Percentiles rank a stretch among this genome's conserved stretches.
These are phyloP conservation scores for Erysimum cheiranthoides DNA, from an alignment of 345 rosid species.

Conservation along the genomic window DNA sequence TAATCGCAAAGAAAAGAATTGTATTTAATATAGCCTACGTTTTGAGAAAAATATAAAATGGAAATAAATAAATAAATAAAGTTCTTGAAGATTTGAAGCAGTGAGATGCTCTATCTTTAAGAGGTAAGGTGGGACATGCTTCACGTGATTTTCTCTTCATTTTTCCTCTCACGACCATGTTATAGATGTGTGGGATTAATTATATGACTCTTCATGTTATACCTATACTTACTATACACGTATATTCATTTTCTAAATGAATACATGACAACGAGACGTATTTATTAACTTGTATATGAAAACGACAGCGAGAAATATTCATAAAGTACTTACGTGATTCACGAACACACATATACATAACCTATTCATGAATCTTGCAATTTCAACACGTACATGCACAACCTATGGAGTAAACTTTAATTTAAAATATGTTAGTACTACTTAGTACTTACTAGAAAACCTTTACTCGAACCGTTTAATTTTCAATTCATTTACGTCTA, in stretches of 20 bases:
- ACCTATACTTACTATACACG: conserved; percentile 34
- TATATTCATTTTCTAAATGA: conserved; percentile 8
- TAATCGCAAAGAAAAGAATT: conserved; percentile 62
- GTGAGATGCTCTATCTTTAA: conserved; percentile 61
- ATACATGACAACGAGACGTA: conserved; percentile 34
- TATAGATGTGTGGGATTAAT: conserved; percentile 25
- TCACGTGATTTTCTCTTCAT: conserved; percentile 77
- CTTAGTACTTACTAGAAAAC: neutral
- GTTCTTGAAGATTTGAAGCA: conserved; percentile 36
- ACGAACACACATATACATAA: conserved; percentile 21
- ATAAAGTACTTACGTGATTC: conserved; percentile 16
- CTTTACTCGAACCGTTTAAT: neutral
- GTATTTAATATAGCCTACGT: conserved; percentile 29
- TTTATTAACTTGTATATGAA: conserved; percentile 20
- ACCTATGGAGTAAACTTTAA: neutral
- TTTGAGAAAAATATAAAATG: neutral
- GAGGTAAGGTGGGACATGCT: conserved; percentile 69
- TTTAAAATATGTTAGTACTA: neutral
- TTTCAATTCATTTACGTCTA: neutral
- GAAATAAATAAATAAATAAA: conserved; percentile 1
- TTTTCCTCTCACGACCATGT: conserved; percentile 32
- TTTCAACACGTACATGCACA: conserved; percentile 33
- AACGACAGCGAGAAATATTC: conserved; percentile 14
- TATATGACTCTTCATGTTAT: conserved; percentile 37
- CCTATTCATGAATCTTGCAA: conserved; percentile 30